A percentile compares a stretch with the other conserved stretches of the same genome.
Conservation (phyloP, 1,284 basidiomycete species). For the Naganishia sp. region DNA sequence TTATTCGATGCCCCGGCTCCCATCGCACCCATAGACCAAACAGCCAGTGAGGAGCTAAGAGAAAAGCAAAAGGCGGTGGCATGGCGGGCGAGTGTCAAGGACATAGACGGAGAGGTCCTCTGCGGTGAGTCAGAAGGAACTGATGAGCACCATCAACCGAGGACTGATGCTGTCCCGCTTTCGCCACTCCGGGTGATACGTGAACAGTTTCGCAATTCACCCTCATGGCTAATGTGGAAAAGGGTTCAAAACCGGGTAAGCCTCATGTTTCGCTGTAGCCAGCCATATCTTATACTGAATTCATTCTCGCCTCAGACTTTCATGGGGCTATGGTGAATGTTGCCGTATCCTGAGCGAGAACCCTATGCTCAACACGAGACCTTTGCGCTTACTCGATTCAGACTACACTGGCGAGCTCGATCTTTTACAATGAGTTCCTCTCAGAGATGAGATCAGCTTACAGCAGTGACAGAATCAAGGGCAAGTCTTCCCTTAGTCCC, state of each 20-base stretch:
- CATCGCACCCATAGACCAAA: slow-evolving; percentile 33
- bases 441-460: slow-evolving; percentile 67
- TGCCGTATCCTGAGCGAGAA: slow-evolving; percentile 33
- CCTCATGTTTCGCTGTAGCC: not conserved
- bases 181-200: not conserved
- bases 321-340: slow-evolving; percentile 77
- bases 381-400: not conserved
- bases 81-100: slow-evolving; percentile 80
- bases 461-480: slow-evolving; percentile 72
- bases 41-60: slow-evolving; percentile 55
- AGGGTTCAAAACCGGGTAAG: slow-evolving; percentile 69
- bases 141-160: not conserved
- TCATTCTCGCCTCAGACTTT: slow-evolving; percentile 63
- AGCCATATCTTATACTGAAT: not conserved
- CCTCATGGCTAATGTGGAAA: slow-evolving; percentile 78
- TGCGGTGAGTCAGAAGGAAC: slow-evolving; percentile 58
- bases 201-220: slow-evolving; percentile 79
- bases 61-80: slow-evolving; percentile 11
- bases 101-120: slow-evolving; percentile 79
- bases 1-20: slow-evolving; percentile 64
- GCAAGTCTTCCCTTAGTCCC: slow-evolving; percentile 24
- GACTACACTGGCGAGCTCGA: slow-evolving; percentile 63
- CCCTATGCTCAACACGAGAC: not conserved
- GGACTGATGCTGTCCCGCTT: not conserved
- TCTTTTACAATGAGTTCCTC: slow-evolving; percentile 71